These are phyloP conservation scores for Hyphopichia pseudoburtonii DNA, from an alignment of 1,139 yeast genomes.

Conservation along the genomic window DNA sequence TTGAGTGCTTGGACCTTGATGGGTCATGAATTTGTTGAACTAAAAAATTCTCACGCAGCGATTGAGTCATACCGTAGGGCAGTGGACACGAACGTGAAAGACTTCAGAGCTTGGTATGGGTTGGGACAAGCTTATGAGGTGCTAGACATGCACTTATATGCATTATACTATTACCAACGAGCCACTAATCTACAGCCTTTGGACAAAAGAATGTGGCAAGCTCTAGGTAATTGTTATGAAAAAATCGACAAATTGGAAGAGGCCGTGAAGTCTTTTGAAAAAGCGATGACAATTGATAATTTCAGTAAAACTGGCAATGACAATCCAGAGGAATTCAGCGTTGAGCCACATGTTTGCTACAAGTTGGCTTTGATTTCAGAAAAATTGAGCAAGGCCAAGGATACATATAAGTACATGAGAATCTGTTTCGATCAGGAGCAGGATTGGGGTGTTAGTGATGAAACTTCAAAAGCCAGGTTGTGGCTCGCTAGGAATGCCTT, in stretches of 20 bases:
- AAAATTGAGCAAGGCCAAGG: constrained; percentile 48
- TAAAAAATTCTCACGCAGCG: constrained; percentile 96
- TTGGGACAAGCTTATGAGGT: constrained; percentile 98
- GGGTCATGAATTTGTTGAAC: constrained; percentile 98
- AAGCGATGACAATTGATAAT: constrained; percentile 52
- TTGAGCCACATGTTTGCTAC: constrained; percentile 56
- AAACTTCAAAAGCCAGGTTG: constrained; percentile 76
- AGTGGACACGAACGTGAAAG: constrained; percentile 83
- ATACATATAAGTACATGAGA: constrained; percentile 67
- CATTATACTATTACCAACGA: constrained; percentile 86
- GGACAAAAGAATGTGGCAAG: constrained; percentile 97
- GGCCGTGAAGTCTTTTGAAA: constrained; percentile 60
- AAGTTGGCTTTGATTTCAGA: constrained; percentile 72
- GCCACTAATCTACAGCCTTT: constrained; percentile 87
- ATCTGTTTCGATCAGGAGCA: constrained; percentile 68
- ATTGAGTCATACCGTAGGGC: constrained; percentile 94
- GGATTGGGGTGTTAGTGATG: constrained; percentile 70
- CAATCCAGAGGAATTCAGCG: constrained; percentile 16
- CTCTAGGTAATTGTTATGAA: constrained; percentile 87
- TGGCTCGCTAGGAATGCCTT: constrained; percentile 83
- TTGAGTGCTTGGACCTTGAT: constrained; percentile 95
- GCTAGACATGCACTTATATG: constrained; percentile 90
- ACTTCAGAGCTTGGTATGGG: constrained; percentile 98
- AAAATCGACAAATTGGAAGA: constrained; percentile 69
- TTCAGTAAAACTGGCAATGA: constrained; percentile 15